phyloP scores from a whole-genome alignment of 148 eudicot species.

The Polygonum aviculare region DNA sequence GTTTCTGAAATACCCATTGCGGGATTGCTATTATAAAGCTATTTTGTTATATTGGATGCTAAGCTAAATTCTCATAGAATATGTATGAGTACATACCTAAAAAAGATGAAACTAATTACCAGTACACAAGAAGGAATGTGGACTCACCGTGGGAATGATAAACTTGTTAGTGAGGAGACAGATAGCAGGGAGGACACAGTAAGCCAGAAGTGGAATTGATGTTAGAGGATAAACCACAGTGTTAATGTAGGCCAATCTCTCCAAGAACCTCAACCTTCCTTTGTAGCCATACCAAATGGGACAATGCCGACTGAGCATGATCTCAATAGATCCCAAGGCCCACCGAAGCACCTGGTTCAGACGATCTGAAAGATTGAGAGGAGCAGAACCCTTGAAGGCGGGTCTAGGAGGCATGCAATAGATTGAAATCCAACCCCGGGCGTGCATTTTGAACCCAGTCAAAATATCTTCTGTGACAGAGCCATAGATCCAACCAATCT shows the following conservation, averaged over 20 bases:
- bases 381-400: constrained; percentile 73
- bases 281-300: constrained; percentile 74
- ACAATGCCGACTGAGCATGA: constrained; percentile 64
- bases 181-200: constrained; percentile 58
- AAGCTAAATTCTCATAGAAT: too few relatives aligned
- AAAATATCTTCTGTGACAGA: constrained; percentile 72
- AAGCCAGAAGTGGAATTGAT: constrained; percentile 57
- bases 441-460: constrained; percentile 74
- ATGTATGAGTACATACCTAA: not conserved
- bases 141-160: constrained; percentile 33
- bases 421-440: constrained; percentile 63
- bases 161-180: constrained; percentile 59
- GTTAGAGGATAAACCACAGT: constrained; percentile 69
- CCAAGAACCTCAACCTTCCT: constrained; percentile 46
- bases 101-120: not conserved
- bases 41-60: too few relatives aligned
- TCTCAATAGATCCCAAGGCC: constrained; percentile 72
- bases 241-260: constrained; percentile 66
- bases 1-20: too few relatives aligned
- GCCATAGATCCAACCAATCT: constrained; percentile 81
- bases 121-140: not conserved
- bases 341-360: constrained; percentile 70
- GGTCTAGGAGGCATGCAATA: constrained; percentile 71
- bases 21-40: not conserved
- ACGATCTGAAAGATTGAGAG: constrained; percentile 78